phyloP scores from a whole-genome alignment of 176 grass and related monocot genomes.

The Thalia dealbata region DNA sequence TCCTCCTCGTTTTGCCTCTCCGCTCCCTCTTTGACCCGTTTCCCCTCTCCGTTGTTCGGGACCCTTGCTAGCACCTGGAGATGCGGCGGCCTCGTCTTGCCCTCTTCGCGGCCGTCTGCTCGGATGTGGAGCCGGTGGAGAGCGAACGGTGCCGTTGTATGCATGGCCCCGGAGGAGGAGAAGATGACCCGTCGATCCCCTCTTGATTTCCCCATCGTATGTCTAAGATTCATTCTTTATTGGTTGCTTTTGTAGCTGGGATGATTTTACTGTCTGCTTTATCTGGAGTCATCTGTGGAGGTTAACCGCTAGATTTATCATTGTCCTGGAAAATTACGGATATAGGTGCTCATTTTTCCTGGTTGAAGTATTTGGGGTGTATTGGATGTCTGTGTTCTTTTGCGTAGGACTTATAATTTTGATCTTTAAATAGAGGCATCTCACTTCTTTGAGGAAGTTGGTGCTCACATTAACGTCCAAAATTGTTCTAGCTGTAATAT shows the following conservation, averaged over 20 bases:
- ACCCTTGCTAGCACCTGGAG: not conserved
- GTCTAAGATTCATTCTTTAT: not conserved
- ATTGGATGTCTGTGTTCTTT: too few relatives aligned
- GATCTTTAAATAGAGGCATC: too few relatives aligned
- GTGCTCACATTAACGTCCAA: too few relatives aligned
- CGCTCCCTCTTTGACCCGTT: not conserved
- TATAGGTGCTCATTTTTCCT: too few relatives aligned
- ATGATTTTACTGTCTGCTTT: too few relatives aligned
- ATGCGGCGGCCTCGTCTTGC: not conserved
- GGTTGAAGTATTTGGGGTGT: too few relatives aligned
- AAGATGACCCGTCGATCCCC: conserved; percentile 76
- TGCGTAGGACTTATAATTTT: too few relatives aligned
- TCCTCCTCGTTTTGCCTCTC: not conserved
- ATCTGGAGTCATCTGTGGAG: not conserved
- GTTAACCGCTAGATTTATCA: too few relatives aligned
- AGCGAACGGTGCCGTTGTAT: conserved; percentile 23
- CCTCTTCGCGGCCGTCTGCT: not conserved
- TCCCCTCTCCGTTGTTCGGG: not conserved
- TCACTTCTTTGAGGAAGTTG: too few relatives aligned
- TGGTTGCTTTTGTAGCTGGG: not conserved
- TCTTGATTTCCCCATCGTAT: conserved; percentile 86
- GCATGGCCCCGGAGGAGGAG: conserved; percentile 64
- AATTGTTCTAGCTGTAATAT: too few relatives aligned
- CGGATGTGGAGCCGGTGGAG: not conserved
- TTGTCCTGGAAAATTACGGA: too few relatives aligned